Percentiles rank a stretch among this genome's conserved stretches.
Evolutionary conservation across 345 rosid genomes (phyloP).

Genomic region (Populus alba): DNA sequence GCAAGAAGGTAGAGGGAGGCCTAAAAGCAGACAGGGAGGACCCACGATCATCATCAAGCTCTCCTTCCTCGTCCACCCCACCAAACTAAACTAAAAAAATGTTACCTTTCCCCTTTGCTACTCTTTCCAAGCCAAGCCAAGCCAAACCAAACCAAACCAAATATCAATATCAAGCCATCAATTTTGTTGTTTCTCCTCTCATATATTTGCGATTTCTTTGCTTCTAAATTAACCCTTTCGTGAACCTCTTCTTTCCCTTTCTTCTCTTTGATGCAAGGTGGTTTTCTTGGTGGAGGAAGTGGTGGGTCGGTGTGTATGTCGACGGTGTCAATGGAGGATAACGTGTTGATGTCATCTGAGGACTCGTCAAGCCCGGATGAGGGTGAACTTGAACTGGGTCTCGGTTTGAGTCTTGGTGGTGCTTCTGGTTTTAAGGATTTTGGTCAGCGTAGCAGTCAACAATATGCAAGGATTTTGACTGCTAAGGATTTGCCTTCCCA

Average conservation of each 20-base stretch:
- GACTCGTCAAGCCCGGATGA: slow-evolving; percentile 72
- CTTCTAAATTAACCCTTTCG: background rate
- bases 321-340: slow-evolving; percentile 43
- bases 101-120: slow-evolving; percentile 7
- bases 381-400: slow-evolving; percentile 57
- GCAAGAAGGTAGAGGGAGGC: slow-evolving; percentile 1
- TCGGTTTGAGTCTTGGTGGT: slow-evolving; percentile 52
- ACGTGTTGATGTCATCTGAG: slow-evolving; percentile 57
- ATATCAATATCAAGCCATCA: background rate
- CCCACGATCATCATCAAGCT: slow-evolving; percentile 20
- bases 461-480: slow-evolving; percentile 47
- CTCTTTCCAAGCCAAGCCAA: background rate
- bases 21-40: slow-evolving; percentile 43
- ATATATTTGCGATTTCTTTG: background rate
- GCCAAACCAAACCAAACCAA: background rate
- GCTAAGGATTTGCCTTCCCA: slow-evolving; percentile 51
- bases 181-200: background rate
- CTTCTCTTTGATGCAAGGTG: slow-evolving; percentile 9
- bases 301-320: slow-evolving; percentile 48
- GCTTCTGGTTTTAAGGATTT: slow-evolving; percentile 18
- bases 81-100: slow-evolving; percentile 5
- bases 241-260: background rate
- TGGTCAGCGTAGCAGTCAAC: slow-evolving; percentile 18
- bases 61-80: slow-evolving; percentile 7
- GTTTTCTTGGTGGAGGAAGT: slow-evolving; percentile 34